Evolutionary conservation across 441 rosid species (phyloP).

Genomic region (Dalechampia spathulata): DNA sequence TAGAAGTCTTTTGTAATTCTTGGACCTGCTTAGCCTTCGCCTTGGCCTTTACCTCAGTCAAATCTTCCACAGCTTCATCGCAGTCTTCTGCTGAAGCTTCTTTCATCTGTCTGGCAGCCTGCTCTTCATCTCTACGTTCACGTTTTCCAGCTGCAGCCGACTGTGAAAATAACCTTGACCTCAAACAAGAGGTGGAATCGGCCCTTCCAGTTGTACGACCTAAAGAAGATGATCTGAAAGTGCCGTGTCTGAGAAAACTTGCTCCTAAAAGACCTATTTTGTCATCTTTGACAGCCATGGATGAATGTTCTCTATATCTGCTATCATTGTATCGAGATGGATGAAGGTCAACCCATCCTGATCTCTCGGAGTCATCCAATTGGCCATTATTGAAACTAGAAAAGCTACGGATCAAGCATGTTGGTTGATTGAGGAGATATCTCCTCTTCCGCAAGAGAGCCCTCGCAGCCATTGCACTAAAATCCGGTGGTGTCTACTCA

Average conservation of each 20-base stretch:
- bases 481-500: too few relatives aligned
- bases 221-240: conserved; percentile 21
- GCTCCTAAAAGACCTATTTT: conserved; percentile 3
- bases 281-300: conserved; percentile 9
- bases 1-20: conserved; percentile 49
- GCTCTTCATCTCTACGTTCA: conserved; percentile 33
- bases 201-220: conserved; percentile 31
- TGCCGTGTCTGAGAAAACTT: conserved; percentile 18
- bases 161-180: conserved; percentile 28
- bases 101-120: conserved; percentile 45
- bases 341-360: conserved; percentile 16
- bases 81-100: conserved; percentile 95
- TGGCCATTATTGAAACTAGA: conserved; percentile 30
- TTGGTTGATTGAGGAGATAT: conserved; percentile 25
- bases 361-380: conserved; percentile 14
- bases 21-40: conserved; percentile 82
- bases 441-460: conserved; percentile 53
- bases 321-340: conserved; percentile 17
- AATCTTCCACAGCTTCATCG: conserved; percentile 92
- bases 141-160: conserved; percentile 55
- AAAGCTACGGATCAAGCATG: conserved; percentile 30
- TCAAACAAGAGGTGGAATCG: conserved; percentile 26
- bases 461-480: conserved; percentile 73
- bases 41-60: conserved; percentile 79
- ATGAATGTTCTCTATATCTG: conserved; percentile 11